phyloP scores from a whole-genome alignment of 2,329 filamentous ascomycete genomes.

The Aspergillus texensis region DNA sequence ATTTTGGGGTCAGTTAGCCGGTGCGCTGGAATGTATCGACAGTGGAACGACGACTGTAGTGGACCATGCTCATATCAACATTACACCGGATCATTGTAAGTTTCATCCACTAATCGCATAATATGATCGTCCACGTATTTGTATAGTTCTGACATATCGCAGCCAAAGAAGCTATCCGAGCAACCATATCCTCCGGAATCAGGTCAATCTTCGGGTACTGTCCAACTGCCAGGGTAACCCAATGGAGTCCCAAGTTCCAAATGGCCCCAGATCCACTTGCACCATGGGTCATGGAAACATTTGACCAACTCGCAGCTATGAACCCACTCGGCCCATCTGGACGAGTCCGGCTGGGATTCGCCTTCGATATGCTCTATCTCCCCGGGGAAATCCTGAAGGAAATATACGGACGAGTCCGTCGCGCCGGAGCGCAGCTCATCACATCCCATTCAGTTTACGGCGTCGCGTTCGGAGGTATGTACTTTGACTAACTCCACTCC shows the following conservation, averaged over 20 bases:
- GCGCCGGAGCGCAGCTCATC: conserved; percentile 26
- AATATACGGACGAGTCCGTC: conserved; percentile 21
- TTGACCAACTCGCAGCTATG: conserved; percentile 19
- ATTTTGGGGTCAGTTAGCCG: conserved; percentile 46
- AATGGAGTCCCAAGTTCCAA: conserved; percentile 25
- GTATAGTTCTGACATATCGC: neutral
- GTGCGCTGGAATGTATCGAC: conserved; percentile 26
- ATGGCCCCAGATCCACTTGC: conserved; percentile 21
- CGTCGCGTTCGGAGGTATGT: neutral
- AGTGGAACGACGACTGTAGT: conserved; percentile 32
- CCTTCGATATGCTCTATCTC: conserved; percentile 30
- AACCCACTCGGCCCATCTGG: conserved; percentile 27
- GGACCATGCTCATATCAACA: conserved; percentile 36
- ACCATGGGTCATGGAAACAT: conserved; percentile 27
- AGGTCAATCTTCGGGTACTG: conserved; percentile 32
- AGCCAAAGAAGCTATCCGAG: conserved; percentile 26
- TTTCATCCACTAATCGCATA: neutral
- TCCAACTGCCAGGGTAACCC: conserved; percentile 21
- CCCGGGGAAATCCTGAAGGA: conserved; percentile 27
- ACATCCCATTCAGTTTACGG: conserved; percentile 26
- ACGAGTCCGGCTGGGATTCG: conserved; percentile 31
- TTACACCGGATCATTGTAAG: conserved; percentile 28
- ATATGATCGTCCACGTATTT: neutral
- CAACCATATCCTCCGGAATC: conserved; percentile 32
- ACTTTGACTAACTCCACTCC: neutral